Base-by-base conservation (phyloP, 2,329 filamentous ascomycete genomes). In the Pyricularia grisea region DNA sequence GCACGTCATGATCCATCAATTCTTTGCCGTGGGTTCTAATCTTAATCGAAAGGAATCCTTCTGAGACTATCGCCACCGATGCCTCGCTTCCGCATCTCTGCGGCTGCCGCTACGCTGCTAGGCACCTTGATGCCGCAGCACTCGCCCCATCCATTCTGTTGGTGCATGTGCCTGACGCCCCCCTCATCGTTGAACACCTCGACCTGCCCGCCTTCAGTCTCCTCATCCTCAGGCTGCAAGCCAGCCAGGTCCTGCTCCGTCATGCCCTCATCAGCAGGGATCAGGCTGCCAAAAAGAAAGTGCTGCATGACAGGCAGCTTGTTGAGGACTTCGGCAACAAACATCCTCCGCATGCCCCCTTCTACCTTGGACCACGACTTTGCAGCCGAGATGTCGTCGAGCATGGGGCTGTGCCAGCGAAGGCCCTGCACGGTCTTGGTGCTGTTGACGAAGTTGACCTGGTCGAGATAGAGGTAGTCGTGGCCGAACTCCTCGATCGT, bases 261-360 rank as follows among this genome's bases (percentile, higher is more conserved):
- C 95, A 99, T 98, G 1, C 88, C 92, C 27, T 92, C 87, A 0
- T 84, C 87, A 0, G 94, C 93, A 0, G 92, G 90, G 1, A 99
- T 84, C 67, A 99, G 79, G 10, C 89, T 90, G 0, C 95, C 95
- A 76, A 99, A 99, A 68, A 99, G 76, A 74, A 99, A 99, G 78
- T 99, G 96, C 80, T 99, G 95, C 93, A 98, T 98, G 63, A 99
- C 94, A 0, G 95, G 95, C 69, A 99, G 78, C 79, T 99, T 99
- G 36, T 91, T 89, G 67, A 99, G 79, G 0, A 99, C 94, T 79
- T 99, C 95, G 60, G 90, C 92, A 67, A 94, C 85, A 76, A 98
- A 98, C 96, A 99, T 99, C 73, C 93, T 92, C 71, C 92, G 87
- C 96, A 99, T 98, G 7, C 95, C 95, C 30, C 85, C 90, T 78